Percentiles rank a stretch among this genome's conserved stretches.
These are phyloP conservation scores for Euphorbia schlechtendalii DNA, from an alignment of 441 rosid genomes.

Conservation along the genomic window DNA sequence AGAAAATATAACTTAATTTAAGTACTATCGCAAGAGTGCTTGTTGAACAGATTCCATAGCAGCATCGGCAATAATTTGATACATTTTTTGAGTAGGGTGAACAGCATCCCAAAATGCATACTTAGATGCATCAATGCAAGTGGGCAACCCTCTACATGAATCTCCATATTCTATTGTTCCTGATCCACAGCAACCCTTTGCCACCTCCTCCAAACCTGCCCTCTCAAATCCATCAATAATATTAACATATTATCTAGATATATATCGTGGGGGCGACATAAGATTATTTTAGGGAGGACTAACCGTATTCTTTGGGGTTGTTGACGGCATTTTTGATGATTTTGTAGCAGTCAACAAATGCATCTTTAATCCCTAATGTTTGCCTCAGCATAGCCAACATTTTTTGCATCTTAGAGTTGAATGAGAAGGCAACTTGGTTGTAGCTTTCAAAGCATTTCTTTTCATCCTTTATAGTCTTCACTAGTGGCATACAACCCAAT, in stretches of 20 bases:
- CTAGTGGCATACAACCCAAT: constrained; percentile 76
- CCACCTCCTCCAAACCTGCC: constrained; percentile 46
- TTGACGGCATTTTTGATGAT: constrained; percentile 36
- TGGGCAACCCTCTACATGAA: constrained; percentile 49
- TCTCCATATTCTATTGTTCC: constrained; percentile 64
- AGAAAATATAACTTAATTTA: too few species aligned
- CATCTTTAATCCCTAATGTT: constrained; percentile 38
- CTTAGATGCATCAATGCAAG: constrained; percentile 52
- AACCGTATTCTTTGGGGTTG: constrained; percentile 46
- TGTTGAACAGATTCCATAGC: constrained; percentile 36
- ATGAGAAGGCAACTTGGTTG: constrained; percentile 39
- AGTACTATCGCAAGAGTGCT: too few species aligned
- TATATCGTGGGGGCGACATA: too few species aligned
- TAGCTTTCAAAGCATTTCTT: constrained; percentile 39
- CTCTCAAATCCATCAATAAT: neutral
- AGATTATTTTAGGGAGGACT: too few species aligned
- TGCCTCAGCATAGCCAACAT: constrained; percentile 28
- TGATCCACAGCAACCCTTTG: constrained; percentile 74
- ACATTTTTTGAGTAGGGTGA: constrained; percentile 74
- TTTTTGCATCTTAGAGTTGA: constrained; percentile 44
- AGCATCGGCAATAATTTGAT: constrained; percentile 45
- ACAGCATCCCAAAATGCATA: constrained; percentile 79
- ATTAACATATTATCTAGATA: too few species aligned
- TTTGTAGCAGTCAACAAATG: constrained; percentile 44
- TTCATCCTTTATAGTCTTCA: constrained; percentile 42